A percentile compares a stretch with the other conserved stretches of the same genome.
Conservation (phyloP, 495 filamentous ascomycete species). For the Cladorrhinum samala region DNA sequence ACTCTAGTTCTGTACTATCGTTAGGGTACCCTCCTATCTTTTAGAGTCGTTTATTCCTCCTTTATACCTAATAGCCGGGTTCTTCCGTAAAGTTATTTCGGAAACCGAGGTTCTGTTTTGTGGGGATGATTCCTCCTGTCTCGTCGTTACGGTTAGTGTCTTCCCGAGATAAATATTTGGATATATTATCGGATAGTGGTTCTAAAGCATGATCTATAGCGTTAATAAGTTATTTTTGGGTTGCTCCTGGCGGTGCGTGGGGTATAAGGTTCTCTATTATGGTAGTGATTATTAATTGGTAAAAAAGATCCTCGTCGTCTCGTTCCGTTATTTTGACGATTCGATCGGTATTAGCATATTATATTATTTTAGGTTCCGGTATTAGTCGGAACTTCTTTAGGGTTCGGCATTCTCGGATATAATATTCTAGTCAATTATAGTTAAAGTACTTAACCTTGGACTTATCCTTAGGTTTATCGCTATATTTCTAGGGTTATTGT, state of each 20-base stretch:
- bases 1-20: neutral
- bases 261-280: neutral
- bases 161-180: no score
- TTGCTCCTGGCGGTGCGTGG: neutral
- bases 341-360: no score
- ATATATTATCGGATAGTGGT: neutral
- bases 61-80: no score
- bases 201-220: neutral
- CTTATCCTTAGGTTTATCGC: neutral
- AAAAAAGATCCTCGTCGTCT: no score
- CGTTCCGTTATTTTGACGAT: no score
- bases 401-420: neutral
- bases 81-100: no score
- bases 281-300: neutral
- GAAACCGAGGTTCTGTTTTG: no score
- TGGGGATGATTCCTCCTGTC: no score
- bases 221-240: neutral
- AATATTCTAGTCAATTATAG: neutral
- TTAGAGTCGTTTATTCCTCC: no score
- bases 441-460: neutral
- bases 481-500: neutral
- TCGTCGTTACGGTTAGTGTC: no score
- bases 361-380: neutral
- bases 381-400: neutral
- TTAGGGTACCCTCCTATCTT: neutral